These are phyloP conservation scores for Stereocaulon alpinum DNA, from an alignment of 495 filamentous ascomycete genomes.

Conservation along the genomic window DNA sequence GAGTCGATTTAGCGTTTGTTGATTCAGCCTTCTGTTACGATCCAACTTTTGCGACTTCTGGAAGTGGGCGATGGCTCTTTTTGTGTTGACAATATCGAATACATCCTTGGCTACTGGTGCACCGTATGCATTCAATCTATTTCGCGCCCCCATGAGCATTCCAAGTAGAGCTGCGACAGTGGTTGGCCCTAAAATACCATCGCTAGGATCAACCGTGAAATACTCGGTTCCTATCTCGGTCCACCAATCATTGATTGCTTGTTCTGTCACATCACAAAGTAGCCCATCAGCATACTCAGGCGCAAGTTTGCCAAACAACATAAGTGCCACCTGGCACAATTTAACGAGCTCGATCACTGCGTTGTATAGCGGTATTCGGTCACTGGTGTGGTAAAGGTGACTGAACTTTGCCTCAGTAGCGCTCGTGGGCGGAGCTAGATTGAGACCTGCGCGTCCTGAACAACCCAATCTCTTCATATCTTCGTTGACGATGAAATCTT, in stretches of 20 bases:
- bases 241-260: constrained; percentile 92
- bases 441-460: constrained; percentile 78
- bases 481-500: constrained; percentile 90
- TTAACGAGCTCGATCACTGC: constrained; percentile 86
- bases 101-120: constrained; percentile 85
- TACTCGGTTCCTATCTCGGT: constrained; percentile 81
- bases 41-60: constrained; percentile 78
- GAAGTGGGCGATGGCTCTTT: constrained; percentile 74
- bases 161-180: constrained; percentile 84
- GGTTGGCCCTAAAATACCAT: constrained; percentile 84
- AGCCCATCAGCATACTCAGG: constrained; percentile 88
- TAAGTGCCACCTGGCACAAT: constrained; percentile 79
- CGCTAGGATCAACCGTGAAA: constrained; percentile 83
- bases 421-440: constrained; percentile 58
- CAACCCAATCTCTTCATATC: constrained; percentile 87
- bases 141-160: constrained; percentile 78
- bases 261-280: constrained; percentile 87
- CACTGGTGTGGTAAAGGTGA: constrained; percentile 77
- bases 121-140: constrained; percentile 69
- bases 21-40: constrained; percentile 67
- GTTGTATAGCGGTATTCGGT: constrained; percentile 61
- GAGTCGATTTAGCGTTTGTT: constrained; percentile 68
- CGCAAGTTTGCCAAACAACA: constrained; percentile 76
- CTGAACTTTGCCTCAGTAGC: constrained; percentile 87
- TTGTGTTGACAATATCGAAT: constrained; percentile 73